These are phyloP conservation scores for Cydonia oblonga DNA, from an alignment of 331 rosid species.

Conservation along the genomic window DNA sequence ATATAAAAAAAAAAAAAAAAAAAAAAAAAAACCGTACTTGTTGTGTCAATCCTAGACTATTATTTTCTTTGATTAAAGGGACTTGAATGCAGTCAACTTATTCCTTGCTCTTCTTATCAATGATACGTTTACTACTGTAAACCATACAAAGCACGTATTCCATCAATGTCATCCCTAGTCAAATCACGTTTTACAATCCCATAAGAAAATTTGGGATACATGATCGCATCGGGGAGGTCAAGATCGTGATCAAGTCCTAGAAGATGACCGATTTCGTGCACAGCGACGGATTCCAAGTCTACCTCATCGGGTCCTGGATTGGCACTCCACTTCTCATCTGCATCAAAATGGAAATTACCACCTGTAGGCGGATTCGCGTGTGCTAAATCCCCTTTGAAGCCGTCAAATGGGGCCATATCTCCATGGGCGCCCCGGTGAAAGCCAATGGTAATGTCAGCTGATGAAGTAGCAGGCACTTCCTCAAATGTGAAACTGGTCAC, in stretches of 20 bases:
- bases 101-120: neutral
- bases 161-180: slow-evolving; percentile 1
- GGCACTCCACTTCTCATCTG: neutral
- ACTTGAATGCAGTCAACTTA: too few relatives aligned
- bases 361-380: neutral
- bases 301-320: neutral
- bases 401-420: neutral
- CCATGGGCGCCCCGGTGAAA: slow-evolving; percentile 6
- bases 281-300: slow-evolving; percentile 5
- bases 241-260: slow-evolving; percentile 2
- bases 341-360: slow-evolving; percentile 6
- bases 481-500: slow-evolving; percentile 12
- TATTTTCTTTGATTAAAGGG: neutral
- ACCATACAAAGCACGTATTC: slow-evolving; percentile 14
- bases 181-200: neutral
- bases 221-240: neutral
- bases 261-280: slow-evolving; percentile 9
- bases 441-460: slow-evolving; percentile 10
- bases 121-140: neutral
- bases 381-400: neutral
- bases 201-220: neutral
- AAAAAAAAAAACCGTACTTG: too few relatives aligned
- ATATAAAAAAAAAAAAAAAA: too few relatives aligned
- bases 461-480: neutral
- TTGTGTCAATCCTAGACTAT: neutral